Evolutionary conservation across 352 stramenopile species (phyloP), one percentile per base, ranked within the genome.

Genomic region (Pythium chondricola): DNA sequence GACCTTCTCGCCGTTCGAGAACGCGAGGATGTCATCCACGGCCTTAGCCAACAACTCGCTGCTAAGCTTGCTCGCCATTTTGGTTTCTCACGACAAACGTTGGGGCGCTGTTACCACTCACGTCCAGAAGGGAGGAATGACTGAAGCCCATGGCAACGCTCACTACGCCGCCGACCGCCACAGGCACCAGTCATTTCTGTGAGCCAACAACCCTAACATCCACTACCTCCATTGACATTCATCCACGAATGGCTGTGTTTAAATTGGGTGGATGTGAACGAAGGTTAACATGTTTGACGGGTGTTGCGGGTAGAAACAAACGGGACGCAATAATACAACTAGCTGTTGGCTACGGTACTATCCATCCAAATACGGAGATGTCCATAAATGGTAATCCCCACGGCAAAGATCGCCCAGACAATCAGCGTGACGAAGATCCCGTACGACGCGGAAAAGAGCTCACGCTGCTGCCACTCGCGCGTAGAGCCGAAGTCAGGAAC

Each of bases 11-110:
- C 97, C 97, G 24, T 57, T 59, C 43, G 96, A 96, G 75, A 88
- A 99, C 49, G 90, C 85, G 29, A 99, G 77, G 69, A 99, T 96
- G 64, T 98, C 92, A 18, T 90, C 77, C 53, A 99, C 83, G 48
- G 93, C 88, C 81, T 98, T 87, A 50, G 92, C 84, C 67, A 99
- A 73, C 50, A 99, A 60, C 39, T 97, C 95, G 41, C 88, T 95
- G 76, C 98, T 98, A 62, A 99, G 83, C 74, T 99, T 99, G 78
- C 76, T 93, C 85, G 94, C 94, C 43, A 42, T 85, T 24, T 11
- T 58, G 26, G n/a, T 55, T 58, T 39, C 49, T 64, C 35, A 43
- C 44, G 48, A 51, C 36, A 56, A 45, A 47, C 42, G 62, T 71
- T 60, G 77, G 74, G 61, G 43, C 74, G 71, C 74, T 81, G 69